Evolutionary conservation across 257 asterid genomes (phyloP).

Genomic region (Mitragyna speciosa): DNA sequence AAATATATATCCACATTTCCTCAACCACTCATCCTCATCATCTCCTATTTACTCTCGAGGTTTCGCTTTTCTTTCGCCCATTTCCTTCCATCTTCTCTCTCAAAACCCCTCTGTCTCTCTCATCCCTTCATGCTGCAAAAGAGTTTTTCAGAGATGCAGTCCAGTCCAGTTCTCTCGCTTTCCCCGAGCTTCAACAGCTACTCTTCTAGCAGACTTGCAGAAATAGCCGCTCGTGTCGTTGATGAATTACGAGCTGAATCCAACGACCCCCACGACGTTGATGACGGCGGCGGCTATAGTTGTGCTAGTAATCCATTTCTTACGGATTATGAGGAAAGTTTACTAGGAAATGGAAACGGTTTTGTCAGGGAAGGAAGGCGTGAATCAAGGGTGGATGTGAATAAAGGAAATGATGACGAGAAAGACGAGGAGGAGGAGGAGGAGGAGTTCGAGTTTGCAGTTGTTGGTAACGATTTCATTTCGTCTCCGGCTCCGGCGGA

Average conservation of each 20-base stretch:
- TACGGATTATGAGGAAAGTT: not conserved
- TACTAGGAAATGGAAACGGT: not conserved
- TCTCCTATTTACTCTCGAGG: not conserved
- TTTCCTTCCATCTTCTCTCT: not conserved
- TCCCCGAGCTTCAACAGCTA: slow-evolving; percentile 31
- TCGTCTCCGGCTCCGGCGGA: slow-evolving; percentile 39
- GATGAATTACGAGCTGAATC: slow-evolving; percentile 23
- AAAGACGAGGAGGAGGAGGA: slow-evolving; percentile 12
- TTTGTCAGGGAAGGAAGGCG: not conserved
- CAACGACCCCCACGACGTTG: too few relatives aligned
- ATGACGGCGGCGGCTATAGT: not conserved
- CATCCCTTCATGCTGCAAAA: not conserved
- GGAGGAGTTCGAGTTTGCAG: slow-evolving; percentile 37
- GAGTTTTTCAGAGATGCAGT: slow-evolving; percentile 12
- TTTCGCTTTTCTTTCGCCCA: not conserved
- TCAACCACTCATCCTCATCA: slow-evolving; percentile 6
- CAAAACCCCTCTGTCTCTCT: too few relatives aligned
- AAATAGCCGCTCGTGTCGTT: slow-evolving; percentile 39
- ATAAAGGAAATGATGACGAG: too few relatives aligned
- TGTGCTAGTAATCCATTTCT: not conserved
- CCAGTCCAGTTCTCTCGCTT: slow-evolving; percentile 11
- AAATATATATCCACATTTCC: not conserved
- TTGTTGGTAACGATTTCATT: slow-evolving; percentile 9
- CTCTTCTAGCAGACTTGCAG: slow-evolving; percentile 25
- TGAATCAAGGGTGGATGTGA: too few relatives aligned